These are phyloP conservation scores for Astragalus glycyphyllos DNA, from an alignment of 306 rosid genomes.

Conservation along the genomic window DNA sequence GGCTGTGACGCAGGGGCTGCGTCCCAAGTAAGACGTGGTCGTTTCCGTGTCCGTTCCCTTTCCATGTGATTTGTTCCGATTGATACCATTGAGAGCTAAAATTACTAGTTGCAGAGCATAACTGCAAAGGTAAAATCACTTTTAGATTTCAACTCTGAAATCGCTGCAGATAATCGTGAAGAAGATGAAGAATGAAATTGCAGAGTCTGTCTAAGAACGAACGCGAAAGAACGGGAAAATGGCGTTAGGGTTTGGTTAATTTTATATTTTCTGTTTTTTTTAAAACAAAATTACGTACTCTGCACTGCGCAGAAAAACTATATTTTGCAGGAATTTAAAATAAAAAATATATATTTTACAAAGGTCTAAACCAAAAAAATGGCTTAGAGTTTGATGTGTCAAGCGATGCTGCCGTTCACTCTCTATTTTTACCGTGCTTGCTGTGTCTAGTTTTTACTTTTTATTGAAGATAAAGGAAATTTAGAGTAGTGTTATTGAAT, in stretches of 20 bases:
- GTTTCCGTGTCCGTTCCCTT: conserved; percentile 69
- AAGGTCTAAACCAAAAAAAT: too few species aligned
- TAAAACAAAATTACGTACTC: background rate
- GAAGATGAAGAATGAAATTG: conserved; percentile 6
- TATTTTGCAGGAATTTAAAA: too few species aligned
- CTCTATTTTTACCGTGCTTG: too few species aligned
- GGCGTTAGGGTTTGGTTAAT: background rate
- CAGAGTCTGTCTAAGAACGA: background rate
- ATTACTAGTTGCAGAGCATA: background rate
- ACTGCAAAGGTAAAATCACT: background rate
- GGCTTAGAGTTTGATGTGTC: too few species aligned
- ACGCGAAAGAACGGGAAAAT: background rate
- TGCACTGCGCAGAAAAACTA: background rate
- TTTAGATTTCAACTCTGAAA: background rate
- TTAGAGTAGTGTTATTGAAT: too few species aligned
- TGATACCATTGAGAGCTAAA: conserved; percentile 38
- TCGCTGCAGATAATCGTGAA: background rate
- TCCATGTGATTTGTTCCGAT: conserved; percentile 59
- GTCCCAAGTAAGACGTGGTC: conserved; percentile 90
- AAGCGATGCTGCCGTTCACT: too few species aligned
- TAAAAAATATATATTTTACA: too few species aligned
- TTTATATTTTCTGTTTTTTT: background rate
- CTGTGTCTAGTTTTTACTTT: too few species aligned
- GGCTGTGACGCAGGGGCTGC: conserved; percentile 61
- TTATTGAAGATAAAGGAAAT: too few species aligned